Conservation (phyloP, 2,329 filamentous ascomycete species). For the Passalora sequoiae region DNA sequence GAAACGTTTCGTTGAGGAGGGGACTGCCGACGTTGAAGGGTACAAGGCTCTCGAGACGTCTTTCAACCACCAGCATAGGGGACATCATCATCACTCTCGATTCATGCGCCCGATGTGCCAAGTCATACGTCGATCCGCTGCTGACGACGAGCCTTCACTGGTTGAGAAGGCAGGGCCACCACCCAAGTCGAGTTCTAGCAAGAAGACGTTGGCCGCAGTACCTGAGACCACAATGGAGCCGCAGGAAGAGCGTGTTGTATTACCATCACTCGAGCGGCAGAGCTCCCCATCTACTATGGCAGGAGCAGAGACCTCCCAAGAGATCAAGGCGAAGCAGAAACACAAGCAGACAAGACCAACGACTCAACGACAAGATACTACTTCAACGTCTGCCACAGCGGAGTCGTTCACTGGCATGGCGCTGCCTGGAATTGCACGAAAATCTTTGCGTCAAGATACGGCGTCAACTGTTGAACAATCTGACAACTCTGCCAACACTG, state of each 20-base stretch:
- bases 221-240: neutral
- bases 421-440: constrained; percentile 2
- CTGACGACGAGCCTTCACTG: constrained; percentile 12
- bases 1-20: constrained; percentile 60
- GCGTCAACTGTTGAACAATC: constrained; percentile 15
- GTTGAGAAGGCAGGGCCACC: constrained; percentile 1
- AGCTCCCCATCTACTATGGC: neutral
- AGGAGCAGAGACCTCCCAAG: constrained; percentile 1
- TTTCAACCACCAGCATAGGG: constrained; percentile 58
- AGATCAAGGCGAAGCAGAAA: neutral
- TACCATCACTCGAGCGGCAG: neutral
- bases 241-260: neutral
- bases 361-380: neutral
- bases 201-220: neutral
- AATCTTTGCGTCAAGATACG: constrained; percentile 17
- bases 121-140: constrained; percentile 17
- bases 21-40: constrained; percentile 56
- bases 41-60: constrained; percentile 59
- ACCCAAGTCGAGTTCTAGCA: neutral
- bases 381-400: neutral
- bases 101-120: constrained; percentile 57
- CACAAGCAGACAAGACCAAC: neutral
- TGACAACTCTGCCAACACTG: constrained; percentile 6
- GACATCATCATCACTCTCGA: constrained; percentile 53
- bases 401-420: neutral